Percentiles rank a stretch among this genome's conserved stretches.
phyloP scores from a whole-genome alignment of 169 alveolate species.

The Plasmodium knowlesi region DNA sequence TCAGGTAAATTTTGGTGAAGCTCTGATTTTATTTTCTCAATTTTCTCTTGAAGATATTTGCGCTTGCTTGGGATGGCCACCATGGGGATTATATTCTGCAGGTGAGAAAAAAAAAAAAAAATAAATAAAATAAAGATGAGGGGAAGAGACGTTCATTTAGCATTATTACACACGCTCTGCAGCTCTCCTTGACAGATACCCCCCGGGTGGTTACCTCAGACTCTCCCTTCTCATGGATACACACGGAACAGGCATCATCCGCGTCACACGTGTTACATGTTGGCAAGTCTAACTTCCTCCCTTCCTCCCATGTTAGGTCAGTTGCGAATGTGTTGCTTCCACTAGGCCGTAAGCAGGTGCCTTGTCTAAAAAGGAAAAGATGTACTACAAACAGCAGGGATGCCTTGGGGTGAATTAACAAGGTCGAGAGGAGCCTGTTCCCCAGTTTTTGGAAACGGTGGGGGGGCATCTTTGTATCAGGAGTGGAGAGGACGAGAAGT shows the following conservation, averaged over 20 bases:
- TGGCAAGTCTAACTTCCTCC: slow-evolving; percentile 6
- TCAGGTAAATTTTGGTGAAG: background rate
- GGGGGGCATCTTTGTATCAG: slow-evolving; percentile 16
- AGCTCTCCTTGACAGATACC: background rate
- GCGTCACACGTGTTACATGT: slow-evolving; percentile 18
- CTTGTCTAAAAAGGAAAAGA: slow-evolving; percentile 1
- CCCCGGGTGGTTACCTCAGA: slow-evolving; percentile 8
- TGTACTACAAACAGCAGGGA: slow-evolving; percentile 8
- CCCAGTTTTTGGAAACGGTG: slow-evolving; percentile 9
- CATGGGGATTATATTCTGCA: slow-evolving; percentile 54
- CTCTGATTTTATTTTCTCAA: background rate
- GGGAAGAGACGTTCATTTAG: background rate
- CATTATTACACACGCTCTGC: background rate
- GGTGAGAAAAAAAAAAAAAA: background rate
- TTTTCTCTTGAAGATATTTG: slow-evolving; percentile 19
- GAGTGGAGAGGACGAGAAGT: background rate
- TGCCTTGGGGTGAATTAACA: slow-evolving; percentile 6
- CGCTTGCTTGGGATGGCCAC: slow-evolving; percentile 65
- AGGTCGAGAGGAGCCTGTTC: background rate
- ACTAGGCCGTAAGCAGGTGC: background rate
- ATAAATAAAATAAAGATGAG: background rate
- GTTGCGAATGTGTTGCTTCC: background rate
- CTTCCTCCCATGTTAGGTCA: background rate
- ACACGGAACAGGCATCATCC: slow-evolving; percentile 15
- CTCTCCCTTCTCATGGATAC: slow-evolving; percentile 47